These are phyloP conservation scores for Paraphysoderma sedebokerense DNA, from an alignment of 371 early-diverging fungal species.

Conservation along the genomic window DNA sequence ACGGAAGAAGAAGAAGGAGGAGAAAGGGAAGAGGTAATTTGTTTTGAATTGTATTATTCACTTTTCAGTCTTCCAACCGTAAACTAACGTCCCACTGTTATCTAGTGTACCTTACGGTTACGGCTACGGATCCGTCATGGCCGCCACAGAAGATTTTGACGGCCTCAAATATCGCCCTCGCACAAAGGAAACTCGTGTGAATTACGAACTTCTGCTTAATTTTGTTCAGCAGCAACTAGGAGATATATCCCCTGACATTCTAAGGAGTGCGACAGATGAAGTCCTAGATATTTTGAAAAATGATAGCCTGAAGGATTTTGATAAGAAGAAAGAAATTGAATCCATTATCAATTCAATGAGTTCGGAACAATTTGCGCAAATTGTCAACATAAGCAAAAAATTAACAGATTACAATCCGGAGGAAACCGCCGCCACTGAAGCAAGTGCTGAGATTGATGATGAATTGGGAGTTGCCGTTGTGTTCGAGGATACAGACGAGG, in stretches of 20 bases:
- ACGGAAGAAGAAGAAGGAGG: slow-evolving; percentile 28
- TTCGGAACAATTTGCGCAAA: slow-evolving; percentile 64
- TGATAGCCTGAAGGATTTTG: slow-evolving; percentile 67
- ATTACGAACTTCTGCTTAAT: slow-evolving; percentile 73
- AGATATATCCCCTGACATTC: slow-evolving; percentile 74
- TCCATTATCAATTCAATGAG: slow-evolving; percentile 37
- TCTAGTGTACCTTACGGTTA: slow-evolving; percentile 17
- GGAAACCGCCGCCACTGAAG: slow-evolving; percentile 3
- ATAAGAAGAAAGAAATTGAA: slow-evolving; percentile 72
- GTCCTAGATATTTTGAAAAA: slow-evolving; percentile 69
- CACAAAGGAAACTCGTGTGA: slow-evolving; percentile 80
- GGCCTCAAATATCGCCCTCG: slow-evolving; percentile 73
- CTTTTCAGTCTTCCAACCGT: not conserved
- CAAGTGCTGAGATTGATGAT: slow-evolving; percentile 50
- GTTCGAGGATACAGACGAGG: slow-evolving; percentile 19
- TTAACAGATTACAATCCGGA: slow-evolving; percentile 63
- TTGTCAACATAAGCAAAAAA: slow-evolving; percentile 79
- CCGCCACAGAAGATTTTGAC: slow-evolving; percentile 82
- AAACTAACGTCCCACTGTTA: not conserved
- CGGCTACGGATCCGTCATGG: slow-evolving; percentile 65
- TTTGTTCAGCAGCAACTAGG: slow-evolving; percentile 66
- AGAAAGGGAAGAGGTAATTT: slow-evolving; percentile 35
- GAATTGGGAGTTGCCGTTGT: slow-evolving; percentile 62
- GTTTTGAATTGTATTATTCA: not conserved
- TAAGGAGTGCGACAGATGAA: slow-evolving; percentile 77